Evolutionary conservation across 768 basidiomycete genomes (phyloP).

Genomic region (Rhizopogon rudus): DNA sequence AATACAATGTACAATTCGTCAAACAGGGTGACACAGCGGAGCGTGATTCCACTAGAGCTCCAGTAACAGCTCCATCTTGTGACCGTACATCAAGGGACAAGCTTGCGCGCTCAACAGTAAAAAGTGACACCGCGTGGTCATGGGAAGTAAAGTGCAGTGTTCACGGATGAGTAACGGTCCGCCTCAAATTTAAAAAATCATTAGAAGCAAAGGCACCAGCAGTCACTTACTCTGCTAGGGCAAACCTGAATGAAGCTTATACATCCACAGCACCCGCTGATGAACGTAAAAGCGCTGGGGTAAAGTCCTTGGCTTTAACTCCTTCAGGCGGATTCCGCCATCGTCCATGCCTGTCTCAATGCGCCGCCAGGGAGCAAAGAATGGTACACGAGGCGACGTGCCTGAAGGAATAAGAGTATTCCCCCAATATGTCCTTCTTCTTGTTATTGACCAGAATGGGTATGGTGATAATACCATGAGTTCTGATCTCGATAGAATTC

Average conservation of each 20-base stretch:
- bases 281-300: conserved; percentile 50
- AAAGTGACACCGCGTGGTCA: conserved; percentile 2
- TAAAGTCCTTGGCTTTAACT: conserved; percentile 45
- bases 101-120: neutral
- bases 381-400: conserved; percentile 26
- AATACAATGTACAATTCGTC: conserved; percentile 2
- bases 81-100: neutral
- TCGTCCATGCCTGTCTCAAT: conserved; percentile 38
- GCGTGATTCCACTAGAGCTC: conserved; percentile 1
- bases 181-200: neutral
- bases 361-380: conserved; percentile 16
- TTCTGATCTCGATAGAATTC: conserved; percentile 32
- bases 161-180: conserved; percentile 11
- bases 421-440: conserved; percentile 52
- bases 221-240: conserved; percentile 51
- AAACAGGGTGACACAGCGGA: neutral
- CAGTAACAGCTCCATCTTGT: conserved; percentile 1
- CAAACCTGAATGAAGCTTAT: conserved; percentile 62
- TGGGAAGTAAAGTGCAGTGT: conserved; percentile 6
- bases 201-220: neutral
- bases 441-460: conserved; percentile 60
- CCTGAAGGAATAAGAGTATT: conserved; percentile 59
- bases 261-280: conserved; percentile 54
- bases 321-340: conserved; percentile 39
- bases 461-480: conserved; percentile 54